These are phyloP conservation scores for Berberis thunbergii DNA, from an alignment of 164 flowering plant species.

Conservation along the genomic window DNA sequence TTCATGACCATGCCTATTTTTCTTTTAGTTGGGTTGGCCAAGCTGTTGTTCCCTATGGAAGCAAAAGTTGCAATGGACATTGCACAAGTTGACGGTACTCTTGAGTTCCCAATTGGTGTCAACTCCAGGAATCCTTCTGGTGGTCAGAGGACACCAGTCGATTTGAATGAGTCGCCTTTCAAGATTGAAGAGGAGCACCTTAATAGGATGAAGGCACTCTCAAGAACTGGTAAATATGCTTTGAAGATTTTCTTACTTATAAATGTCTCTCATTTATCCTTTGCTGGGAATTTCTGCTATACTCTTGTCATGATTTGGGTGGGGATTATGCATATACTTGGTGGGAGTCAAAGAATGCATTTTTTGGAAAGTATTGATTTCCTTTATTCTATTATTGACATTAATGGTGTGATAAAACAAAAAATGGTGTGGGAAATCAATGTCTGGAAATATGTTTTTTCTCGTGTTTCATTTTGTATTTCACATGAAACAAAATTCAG, in stretches of 20 bases:
- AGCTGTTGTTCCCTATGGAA: conserved; percentile 69
- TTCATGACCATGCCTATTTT: not conserved
- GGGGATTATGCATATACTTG: too few relatives aligned
- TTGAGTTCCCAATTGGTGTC: conserved; percentile 33
- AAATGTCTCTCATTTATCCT: too few relatives aligned
- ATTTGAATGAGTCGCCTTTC: conserved; percentile 78
- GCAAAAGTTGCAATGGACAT: conserved; percentile 86
- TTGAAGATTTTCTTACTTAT: not conserved
- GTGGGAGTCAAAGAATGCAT: too few relatives aligned
- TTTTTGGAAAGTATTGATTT: too few relatives aligned
- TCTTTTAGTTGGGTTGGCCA: conserved; percentile 66
- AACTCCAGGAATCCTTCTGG: conserved; percentile 16
- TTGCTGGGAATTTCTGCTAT: too few relatives aligned
- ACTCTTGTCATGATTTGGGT: too few relatives aligned
- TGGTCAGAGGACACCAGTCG: conserved; percentile 37
- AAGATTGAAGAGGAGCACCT: conserved; percentile 64
- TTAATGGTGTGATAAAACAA: too few relatives aligned
- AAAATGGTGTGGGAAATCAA: too few relatives aligned
- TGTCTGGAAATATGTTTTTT: too few relatives aligned
- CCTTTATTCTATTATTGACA: too few relatives aligned
- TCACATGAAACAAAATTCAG: too few relatives aligned
- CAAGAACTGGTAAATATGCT: conserved; percentile 56
- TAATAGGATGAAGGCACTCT: conserved; percentile 55
- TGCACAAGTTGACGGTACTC: conserved; percentile 70
- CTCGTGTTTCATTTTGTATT: too few relatives aligned